Conservation (phyloP, 345 rosid genomes). For the Toxicodendron radicans region DNA sequence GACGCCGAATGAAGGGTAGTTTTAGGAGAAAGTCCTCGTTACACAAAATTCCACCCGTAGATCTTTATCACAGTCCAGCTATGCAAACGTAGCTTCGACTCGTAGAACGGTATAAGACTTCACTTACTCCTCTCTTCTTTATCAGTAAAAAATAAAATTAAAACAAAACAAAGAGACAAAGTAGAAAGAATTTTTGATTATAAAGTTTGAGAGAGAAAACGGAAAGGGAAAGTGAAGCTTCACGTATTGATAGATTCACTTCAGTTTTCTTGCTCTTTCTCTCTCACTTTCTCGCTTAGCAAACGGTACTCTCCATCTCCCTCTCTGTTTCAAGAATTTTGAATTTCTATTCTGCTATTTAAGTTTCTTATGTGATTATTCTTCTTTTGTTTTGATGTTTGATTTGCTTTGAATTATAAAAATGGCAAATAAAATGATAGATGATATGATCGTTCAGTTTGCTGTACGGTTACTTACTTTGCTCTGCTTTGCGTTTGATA, state of each 20-base stretch:
- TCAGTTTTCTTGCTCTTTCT: not conserved
- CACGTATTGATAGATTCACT: not conserved
- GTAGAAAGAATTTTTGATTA: slow-evolving; percentile 8
- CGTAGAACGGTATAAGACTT: slow-evolving; percentile 17
- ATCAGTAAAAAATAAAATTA: not conserved
- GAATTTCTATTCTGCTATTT: not conserved
- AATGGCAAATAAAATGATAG: not conserved
- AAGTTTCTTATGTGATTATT: not conserved
- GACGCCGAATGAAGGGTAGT: not conserved
- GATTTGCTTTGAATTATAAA: not conserved
- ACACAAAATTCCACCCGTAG: not conserved
- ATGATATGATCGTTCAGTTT: not conserved
- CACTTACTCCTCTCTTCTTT: not conserved
- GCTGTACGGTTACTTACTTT: not conserved
- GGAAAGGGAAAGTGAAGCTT: slow-evolving; percentile 2
- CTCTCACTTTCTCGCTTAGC: slow-evolving; percentile 1
- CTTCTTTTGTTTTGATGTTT: not conserved
- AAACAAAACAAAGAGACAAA: not conserved
- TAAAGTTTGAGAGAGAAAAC: not conserved
- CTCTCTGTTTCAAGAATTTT: slow-evolving; percentile 9
- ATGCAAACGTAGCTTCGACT: slow-evolving; percentile 32
- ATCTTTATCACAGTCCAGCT: slow-evolving; percentile 19
- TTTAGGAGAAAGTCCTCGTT: not conserved
- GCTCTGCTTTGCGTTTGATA: not conserved
- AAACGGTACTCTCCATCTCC: slow-evolving; percentile 4